A percentile compares a stretch with the other conserved stretches of the same genome.
Evolutionary conservation across 805 yeast species (phyloP).

Genomic region (Yarrowia divulgata): DNA sequence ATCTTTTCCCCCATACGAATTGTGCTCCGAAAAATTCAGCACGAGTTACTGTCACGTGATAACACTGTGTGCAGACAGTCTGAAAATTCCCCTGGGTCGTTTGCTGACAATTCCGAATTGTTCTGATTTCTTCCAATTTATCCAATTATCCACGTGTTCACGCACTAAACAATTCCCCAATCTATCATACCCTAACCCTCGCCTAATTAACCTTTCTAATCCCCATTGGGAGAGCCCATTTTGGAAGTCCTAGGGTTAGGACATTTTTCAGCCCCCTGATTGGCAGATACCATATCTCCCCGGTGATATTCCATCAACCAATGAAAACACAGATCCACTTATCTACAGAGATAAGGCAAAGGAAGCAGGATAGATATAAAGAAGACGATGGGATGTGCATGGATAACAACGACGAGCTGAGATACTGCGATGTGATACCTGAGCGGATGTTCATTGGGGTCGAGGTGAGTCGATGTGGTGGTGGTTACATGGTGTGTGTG

Average conservation of each 20-base stretch:
- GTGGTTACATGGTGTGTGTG: not conserved
- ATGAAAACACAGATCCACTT: conserved; percentile 12
- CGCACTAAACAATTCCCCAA: no score
- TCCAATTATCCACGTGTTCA: not conserved
- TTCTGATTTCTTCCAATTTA: not conserved
- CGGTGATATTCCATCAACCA: not conserved
- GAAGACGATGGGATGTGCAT: conserved; percentile 29
- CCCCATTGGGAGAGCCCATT: not conserved
- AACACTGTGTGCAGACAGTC: no score
- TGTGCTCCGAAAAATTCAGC: no score
- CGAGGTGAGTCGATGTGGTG: not conserved
- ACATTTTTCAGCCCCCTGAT: not conserved
- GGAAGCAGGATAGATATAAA: conserved; percentile 35
- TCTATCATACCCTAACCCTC: not conserved
- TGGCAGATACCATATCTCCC: conserved; percentile 30
- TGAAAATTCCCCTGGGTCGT: no score
- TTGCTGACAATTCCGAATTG: no score
- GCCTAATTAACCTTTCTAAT: not conserved
- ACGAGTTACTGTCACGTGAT: no score
- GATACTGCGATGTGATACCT: conserved; percentile 8
- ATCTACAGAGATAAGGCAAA: conserved; percentile 39
- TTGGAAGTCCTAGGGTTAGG: not conserved
- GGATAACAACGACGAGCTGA: conserved; percentile 10
- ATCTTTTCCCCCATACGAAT: no score
- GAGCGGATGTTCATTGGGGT: not conserved